These are phyloP conservation scores for Penicillium desertorum DNA, from an alignment of 495 filamentous ascomycete species.

Conservation along the genomic window DNA sequence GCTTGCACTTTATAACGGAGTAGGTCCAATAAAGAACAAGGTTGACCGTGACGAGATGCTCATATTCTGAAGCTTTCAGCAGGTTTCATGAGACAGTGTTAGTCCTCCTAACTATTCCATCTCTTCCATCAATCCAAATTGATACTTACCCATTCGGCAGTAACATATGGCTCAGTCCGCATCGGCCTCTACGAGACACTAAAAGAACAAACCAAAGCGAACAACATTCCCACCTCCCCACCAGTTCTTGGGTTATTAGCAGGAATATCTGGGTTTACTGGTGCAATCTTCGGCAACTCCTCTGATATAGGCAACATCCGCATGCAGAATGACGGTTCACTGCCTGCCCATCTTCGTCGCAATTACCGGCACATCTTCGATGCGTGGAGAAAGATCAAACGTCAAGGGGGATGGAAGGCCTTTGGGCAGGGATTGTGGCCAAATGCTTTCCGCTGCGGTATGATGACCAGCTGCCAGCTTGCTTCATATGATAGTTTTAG, in stretches of 20 bases:
- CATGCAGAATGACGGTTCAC: slow-evolving; percentile 86
- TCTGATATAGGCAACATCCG: slow-evolving; percentile 89
- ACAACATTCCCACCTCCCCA: slow-evolving; percentile 50
- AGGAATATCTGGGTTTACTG: slow-evolving; percentile 71
- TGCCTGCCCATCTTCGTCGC: slow-evolving; percentile 61
- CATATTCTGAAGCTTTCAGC: slow-evolving; percentile 23
- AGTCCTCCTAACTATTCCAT: not conserved
- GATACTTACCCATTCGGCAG: slow-evolving; percentile 6
- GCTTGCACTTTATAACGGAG: slow-evolving; percentile 37
- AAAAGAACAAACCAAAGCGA: slow-evolving; percentile 59
- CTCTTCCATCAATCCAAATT: not conserved
- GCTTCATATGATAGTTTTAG: slow-evolving; percentile 87
- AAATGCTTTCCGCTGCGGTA: slow-evolving; percentile 73
- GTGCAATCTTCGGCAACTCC: slow-evolving; percentile 79
- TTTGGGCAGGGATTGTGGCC: slow-evolving; percentile 80
- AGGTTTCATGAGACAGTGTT: slow-evolving; percentile 31
- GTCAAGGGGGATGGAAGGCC: slow-evolving; percentile 63
- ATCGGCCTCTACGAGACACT: slow-evolving; percentile 63
- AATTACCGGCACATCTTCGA: slow-evolving; percentile 82
- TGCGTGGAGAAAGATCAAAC: slow-evolving; percentile 74
- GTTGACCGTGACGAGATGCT: not conserved
- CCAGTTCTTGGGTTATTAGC: slow-evolving; percentile 68
- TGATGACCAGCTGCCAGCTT: slow-evolving; percentile 84
- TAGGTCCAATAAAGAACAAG: slow-evolving; percentile 16
- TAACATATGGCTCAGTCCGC: slow-evolving; percentile 44